Evolutionary conservation across 768 basidiomycete genomes (phyloP).

Genomic region (Clathrus columnatus): DNA sequence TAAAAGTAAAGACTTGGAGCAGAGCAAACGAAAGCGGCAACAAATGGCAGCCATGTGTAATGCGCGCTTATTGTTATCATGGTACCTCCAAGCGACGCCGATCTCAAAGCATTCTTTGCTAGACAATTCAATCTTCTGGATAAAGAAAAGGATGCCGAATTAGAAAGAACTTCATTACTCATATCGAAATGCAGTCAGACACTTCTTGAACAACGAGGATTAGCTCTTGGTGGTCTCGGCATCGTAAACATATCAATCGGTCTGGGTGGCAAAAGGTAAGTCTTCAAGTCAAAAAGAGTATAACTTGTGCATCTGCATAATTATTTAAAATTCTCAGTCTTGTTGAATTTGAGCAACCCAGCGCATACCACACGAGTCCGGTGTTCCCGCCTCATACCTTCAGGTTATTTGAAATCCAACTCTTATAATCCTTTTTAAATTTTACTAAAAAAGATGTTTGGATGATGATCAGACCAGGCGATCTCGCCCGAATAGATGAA

Average conservation of each 20-base stretch:
- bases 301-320: neutral
- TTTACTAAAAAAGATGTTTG: neutral
- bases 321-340: constrained; percentile 42
- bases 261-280: constrained; percentile 85
- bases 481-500: constrained; percentile 79
- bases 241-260: constrained; percentile 69
- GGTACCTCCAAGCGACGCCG: constrained; percentile 7
- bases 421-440: too few relatives aligned
- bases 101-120: constrained; percentile 50
- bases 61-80: too few relatives aligned
- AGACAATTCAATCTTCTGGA: constrained; percentile 59
- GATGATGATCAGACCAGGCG: constrained; percentile 55
- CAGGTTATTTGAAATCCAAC: constrained; percentile 35
- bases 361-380: constrained; percentile 64
- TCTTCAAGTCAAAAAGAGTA: neutral
- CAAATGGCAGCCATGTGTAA: too few relatives aligned
- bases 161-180: constrained; percentile 68
- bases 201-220: constrained; percentile 80
- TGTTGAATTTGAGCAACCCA: constrained; percentile 76
- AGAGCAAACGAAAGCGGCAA: too few relatives aligned
- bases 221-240: constrained; percentile 69
- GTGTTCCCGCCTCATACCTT: constrained; percentile 82
- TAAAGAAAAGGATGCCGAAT: constrained; percentile 75
- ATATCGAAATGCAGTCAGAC: constrained; percentile 77
- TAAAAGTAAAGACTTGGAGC: too few relatives aligned